Base-by-base conservation (phyloP, 1,139 yeast species). In the Geotrichum bryndzae region DNA sequence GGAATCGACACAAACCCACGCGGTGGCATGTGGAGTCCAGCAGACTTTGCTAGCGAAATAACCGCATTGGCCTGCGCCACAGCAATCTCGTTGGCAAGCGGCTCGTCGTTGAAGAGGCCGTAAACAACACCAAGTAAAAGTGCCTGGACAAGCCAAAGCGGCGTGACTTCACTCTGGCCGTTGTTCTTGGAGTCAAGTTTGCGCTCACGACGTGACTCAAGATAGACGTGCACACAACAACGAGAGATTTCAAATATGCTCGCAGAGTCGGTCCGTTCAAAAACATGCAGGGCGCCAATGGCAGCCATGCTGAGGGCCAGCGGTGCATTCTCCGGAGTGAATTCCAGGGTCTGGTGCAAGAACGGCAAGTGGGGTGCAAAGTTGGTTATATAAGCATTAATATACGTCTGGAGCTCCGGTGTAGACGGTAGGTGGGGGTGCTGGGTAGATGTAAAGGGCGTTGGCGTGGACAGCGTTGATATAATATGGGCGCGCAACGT, bases 71-170 rank as follows among this genome's bases (percentile, higher is more conserved):
- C 81, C 71, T 90, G 96, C 56, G 90, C 82, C 2, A 87, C 80
- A 59, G 95, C 89, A 55, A 87, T 81, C 64, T 87, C 89, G 23
- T 87, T 84, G 74, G 90, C 88, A 58, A 85, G 82, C 1, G 79
- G 73, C 70, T 90, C 96, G 71, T 88, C 88, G 70, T 88, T 85
- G 73, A 91, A 90, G 75, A 90, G 83, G 10, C 95, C 91, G 66
- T 90, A 85, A 69, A 90, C 87, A 56, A 90, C 88, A 65, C 90
- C 88, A 61, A 92, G 78, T 5, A 90, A 86, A 72, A 90, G 81
- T 59, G 95, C 84, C 73, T 92, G 98, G 59, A 90, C 88, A n/a
- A 91, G 82, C 90, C 94, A 88, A 58, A 90, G 73, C 1, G 97
- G 97, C 1, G 90, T 89, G 57, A 82, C 82, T 66, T 84, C 63